Base-by-base conservation (phyloP, 2,329 filamentous ascomycete species). In the Exophiala bonariae region DNA sequence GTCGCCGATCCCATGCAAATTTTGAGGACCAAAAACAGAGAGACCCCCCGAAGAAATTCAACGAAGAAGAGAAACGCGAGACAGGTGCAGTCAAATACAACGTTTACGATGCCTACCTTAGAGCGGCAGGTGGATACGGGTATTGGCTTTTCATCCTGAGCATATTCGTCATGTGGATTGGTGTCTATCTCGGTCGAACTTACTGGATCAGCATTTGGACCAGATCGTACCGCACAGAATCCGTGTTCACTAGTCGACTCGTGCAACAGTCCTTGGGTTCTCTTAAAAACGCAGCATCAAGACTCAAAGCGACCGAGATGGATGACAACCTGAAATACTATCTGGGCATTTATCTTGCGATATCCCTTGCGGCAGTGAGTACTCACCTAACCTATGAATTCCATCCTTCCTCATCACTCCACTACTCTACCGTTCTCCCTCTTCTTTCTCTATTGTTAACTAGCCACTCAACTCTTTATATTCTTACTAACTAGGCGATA, bases 11-110 rank as follows among this genome's bases (percentile, higher is more conserved):
- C 43, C 44, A 34, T 49, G 49, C 46, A 9, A 52, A 56, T 17
- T 30, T 47, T 44, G 52, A 55, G 14, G 33, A 49, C 42, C 45
- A 62, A 49, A 36, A 76, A 3, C 79, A 79, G 61, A 64, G 64
- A 35, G 49, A 57, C 3, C 49, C 64, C 4, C 76, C 81, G 1
- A 82, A 82, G 55, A 86, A 89, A 63, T 92, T 91, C 55, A 80
- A 87, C 19, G 83, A 89, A 60, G 86, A 89, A 2, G 88, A 93
- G 64, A 72, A 71, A n/a, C 78, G 83, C 47, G 85, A 89, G 61
- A 78, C 78, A 43, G 88, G 88, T 1, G 78, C 82, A 4, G 81
- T 92, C 23, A 84, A 84, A 57, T 73, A 73, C 17, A 73, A 74
- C 5, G 77, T 91, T n/a, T 92, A 91, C 53, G 60, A 72, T 10